Conservation (phyloP, 257 asterid species). For the Petunia axillaris region DNA sequence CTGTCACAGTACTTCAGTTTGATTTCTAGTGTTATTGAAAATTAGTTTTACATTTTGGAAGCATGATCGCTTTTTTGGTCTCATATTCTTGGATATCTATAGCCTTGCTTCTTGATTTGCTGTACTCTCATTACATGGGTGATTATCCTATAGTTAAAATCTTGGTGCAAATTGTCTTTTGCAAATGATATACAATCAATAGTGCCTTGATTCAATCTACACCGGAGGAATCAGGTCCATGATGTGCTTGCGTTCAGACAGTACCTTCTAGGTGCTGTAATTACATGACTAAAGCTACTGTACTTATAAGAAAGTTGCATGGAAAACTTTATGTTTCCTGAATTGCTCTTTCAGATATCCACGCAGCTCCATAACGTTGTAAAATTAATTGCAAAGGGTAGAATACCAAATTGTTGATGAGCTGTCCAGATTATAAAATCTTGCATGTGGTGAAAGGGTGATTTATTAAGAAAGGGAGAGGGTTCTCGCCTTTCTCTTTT, state of each 20-base stretch:
- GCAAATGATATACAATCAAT: not conserved
- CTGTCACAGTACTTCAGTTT: too few relatives aligned
- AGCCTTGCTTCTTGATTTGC: not conserved
- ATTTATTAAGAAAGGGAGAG: not conserved
- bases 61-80: not conserved
- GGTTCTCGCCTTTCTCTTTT: not conserved
- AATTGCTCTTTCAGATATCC: not conserved
- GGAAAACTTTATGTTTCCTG: not conserved
- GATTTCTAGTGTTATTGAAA: too few relatives aligned
- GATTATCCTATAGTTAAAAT: not conserved
- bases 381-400: not conserved
- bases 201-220: not conserved
- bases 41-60: too few relatives aligned
- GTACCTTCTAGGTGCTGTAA: slow-evolving; percentile 18
- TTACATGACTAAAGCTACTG: not conserved
- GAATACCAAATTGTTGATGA: slow-evolving; percentile 5
- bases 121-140: not conserved
- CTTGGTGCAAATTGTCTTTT: not conserved
- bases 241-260: not conserved
- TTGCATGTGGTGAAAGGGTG: not conserved
- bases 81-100: slow-evolving; percentile 8
- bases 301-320: not conserved
- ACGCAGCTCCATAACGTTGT: slow-evolving; percentile 4
- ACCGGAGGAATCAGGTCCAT: not conserved
- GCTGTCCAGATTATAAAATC: slow-evolving; percentile 5